Percentiles rank a stretch among this genome's conserved stretches.
Conservation (phyloP, 495 filamentous ascomycete species). For the Trichocladium uniseriatum region DNA sequence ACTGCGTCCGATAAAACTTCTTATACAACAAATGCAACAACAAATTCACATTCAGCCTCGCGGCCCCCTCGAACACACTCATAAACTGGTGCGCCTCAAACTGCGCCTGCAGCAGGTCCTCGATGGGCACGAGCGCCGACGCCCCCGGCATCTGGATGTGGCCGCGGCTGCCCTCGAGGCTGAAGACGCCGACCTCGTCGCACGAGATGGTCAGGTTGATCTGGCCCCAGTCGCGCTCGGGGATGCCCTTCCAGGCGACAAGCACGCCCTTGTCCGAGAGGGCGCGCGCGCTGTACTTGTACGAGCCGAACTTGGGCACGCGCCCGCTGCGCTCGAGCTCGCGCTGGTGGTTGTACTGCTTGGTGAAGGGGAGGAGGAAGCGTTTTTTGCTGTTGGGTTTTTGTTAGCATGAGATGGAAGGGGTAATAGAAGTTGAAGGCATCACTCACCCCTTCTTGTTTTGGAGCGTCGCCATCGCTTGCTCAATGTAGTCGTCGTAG, state of each 20-base stretch:
- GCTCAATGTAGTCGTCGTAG: slow-evolving; percentile 99
- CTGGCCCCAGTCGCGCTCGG: slow-evolving; percentile 79
- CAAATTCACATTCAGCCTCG: slow-evolving; percentile 89
- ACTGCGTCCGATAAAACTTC: slow-evolving; percentile 88
- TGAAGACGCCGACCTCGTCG: slow-evolving; percentile 92
- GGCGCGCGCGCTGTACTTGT: slow-evolving; percentile 86
- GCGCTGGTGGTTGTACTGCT: slow-evolving; percentile 96
- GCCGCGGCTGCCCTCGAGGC: slow-evolving; percentile 80
- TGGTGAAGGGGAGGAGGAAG: slow-evolving; percentile 94
- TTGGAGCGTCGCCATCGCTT: slow-evolving; percentile 96
- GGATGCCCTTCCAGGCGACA: slow-evolving; percentile 75
- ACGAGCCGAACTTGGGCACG: slow-evolving; percentile 92
- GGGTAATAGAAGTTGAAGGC: background rate
- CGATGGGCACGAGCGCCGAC: slow-evolving; percentile 78
- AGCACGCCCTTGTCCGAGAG: slow-evolving; percentile 90
- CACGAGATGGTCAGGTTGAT: slow-evolving; percentile 89
- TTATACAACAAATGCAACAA: slow-evolving; percentile 92
- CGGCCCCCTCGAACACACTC: slow-evolving; percentile 80
- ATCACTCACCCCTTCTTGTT: slow-evolving; percentile 71
- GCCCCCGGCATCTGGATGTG: slow-evolving; percentile 95
- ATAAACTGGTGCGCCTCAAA: slow-evolving; percentile 94
- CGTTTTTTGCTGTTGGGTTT: slow-evolving; percentile 57
- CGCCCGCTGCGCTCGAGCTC: slow-evolving; percentile 86
- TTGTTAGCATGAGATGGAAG: slow-evolving; percentile 8
- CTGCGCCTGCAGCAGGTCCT: slow-evolving; percentile 91